Evolutionary conservation across 2,329 filamentous ascomycete genomes (phyloP).

Genomic region (Geosmithia putterillii): DNA sequence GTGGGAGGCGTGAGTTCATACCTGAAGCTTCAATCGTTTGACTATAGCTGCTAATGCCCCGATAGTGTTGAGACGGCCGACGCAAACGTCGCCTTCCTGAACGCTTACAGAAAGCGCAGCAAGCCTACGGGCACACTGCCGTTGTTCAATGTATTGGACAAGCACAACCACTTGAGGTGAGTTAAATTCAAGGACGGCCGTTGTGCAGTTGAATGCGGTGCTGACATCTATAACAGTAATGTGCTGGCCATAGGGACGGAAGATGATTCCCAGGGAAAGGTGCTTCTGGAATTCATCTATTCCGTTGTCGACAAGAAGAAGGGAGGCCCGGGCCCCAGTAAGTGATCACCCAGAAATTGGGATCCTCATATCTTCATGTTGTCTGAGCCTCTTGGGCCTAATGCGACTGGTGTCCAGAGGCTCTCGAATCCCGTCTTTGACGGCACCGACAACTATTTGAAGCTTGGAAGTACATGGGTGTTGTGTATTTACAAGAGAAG

Average conservation of each 20-base stretch:
- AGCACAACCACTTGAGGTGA: conserved; percentile 7
- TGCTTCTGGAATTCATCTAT: conserved; percentile 5
- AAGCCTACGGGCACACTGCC: conserved; percentile 4
- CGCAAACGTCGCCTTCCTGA: conserved; percentile 5
- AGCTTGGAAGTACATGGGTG: too few species aligned
- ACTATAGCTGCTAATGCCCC: neutral
- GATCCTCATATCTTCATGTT: too few species aligned
- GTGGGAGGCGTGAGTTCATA: conserved; percentile 6
- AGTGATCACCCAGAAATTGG: too few species aligned
- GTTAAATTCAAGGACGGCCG: neutral
- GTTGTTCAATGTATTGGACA: conserved; percentile 6
- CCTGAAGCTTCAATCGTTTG: neutral
- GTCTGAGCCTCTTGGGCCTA: too few species aligned
- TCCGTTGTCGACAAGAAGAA: neutral
- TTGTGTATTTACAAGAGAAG: too few species aligned
- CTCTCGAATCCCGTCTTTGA: too few species aligned
- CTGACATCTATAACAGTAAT: conserved; percentile 2
- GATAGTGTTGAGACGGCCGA: conserved; percentile 5
- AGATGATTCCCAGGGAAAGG: conserved; percentile 3
- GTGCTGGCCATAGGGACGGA: conserved; percentile 6
- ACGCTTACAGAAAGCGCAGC: conserved; percentile 5
- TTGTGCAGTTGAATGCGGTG: neutral
- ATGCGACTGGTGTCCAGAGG: too few species aligned
- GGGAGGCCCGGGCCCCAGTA: neutral
- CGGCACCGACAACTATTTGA: too few species aligned